These are phyloP conservation scores for Neobulgaria alba DNA, from an alignment of 2,329 filamentous ascomycete genomes.

Conservation along the genomic window DNA sequence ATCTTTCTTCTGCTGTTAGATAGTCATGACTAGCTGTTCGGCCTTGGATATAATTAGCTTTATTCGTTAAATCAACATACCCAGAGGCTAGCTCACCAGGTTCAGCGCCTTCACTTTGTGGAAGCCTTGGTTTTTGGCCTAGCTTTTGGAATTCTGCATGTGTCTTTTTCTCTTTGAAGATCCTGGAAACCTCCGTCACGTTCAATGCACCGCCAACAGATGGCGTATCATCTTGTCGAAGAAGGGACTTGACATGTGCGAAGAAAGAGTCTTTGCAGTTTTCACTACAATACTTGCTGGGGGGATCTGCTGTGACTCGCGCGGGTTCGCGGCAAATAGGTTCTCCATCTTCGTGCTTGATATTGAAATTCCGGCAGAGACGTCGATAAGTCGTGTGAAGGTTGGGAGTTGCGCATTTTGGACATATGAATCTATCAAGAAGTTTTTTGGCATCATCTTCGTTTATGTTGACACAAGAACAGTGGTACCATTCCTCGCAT, in stretches of 20 bases:
- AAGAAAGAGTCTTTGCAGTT: conserved; percentile 21
- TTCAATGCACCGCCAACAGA: conserved; percentile 25
- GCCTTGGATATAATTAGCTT: conserved; percentile 7
- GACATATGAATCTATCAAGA: conserved; percentile 27
- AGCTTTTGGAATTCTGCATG: conserved; percentile 19
- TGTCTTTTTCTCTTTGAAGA: conserved; percentile 15
- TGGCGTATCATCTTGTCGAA: conserved; percentile 17
- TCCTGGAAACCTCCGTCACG: conserved; percentile 15
- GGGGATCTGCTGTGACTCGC: conserved; percentile 20
- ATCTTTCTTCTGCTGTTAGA: conserved; percentile 21
- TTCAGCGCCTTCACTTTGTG: conserved; percentile 19
- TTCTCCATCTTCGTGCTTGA: conserved; percentile 6
- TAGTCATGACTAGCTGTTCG: conserved; percentile 22
- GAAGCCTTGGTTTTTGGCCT: conserved; percentile 23
- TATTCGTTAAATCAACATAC: not conserved
- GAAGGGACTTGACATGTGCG: conserved; percentile 10
- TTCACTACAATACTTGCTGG: conserved; percentile 28
- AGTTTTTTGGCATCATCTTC: conserved; percentile 24
- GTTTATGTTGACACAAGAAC: conserved; percentile 24
- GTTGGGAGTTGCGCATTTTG: conserved; percentile 20
- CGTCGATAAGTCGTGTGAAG: conserved; percentile 26
- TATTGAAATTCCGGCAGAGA: conserved; percentile 24
- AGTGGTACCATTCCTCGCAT: conserved; percentile 29
- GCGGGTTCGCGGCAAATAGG: conserved; percentile 23
- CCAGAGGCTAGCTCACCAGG: conserved; percentile 16